Evolutionary conservation across 768 basidiomycete species (phyloP), one percentile per base, ranked within the genome.

Genomic region (Boletus pseudo-olivaceus): DNA sequence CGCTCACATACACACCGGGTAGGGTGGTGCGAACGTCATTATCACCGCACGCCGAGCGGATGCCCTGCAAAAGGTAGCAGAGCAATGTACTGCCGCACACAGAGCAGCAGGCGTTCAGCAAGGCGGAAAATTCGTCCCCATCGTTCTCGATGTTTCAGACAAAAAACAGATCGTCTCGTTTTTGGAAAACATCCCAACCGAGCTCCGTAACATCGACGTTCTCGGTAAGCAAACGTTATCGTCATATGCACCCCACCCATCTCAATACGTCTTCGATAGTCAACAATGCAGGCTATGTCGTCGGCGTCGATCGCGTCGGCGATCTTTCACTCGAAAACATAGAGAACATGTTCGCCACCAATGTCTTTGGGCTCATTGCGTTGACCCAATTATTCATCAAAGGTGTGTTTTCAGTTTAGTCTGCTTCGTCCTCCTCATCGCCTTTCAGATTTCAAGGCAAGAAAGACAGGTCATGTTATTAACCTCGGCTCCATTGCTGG

Each of bases 401-500:
- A 72, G 80, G 87, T 77, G 4, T 35, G 47, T 51, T 45, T 45
- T 34, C 17, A 47, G 38, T 15, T 19, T 12, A 10, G 47, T 11
- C 12, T 17, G 17, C 41, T 47, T 35, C 4, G 23, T 55, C 9
- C 7, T 38, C 26, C 46, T 61, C 53, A 71, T 51, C 11, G 41
- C 26, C 19, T 30, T 49, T 14, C 62, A 90, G 90, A 88, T 54
- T 92, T 93, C 76, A 92, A 88, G 68, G 78, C 74, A 50, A 85
- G 80, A 67, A 82, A 87, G 63, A 74, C 82, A 5, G 91, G 93
- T 0, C 93, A 95, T 74, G 76, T 99, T 62, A 98, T 99, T 75
- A 96, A 97, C 71, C 76, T 99, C 47, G 95, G 97, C 8, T 96
- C 93, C 11, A 82, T 99, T 54, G 95, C 97, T 12, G 94, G 90